phyloP scores from a whole-genome alignment of 2,329 filamentous ascomycete genomes.

The Golovinomyces cichoracearum region DNA sequence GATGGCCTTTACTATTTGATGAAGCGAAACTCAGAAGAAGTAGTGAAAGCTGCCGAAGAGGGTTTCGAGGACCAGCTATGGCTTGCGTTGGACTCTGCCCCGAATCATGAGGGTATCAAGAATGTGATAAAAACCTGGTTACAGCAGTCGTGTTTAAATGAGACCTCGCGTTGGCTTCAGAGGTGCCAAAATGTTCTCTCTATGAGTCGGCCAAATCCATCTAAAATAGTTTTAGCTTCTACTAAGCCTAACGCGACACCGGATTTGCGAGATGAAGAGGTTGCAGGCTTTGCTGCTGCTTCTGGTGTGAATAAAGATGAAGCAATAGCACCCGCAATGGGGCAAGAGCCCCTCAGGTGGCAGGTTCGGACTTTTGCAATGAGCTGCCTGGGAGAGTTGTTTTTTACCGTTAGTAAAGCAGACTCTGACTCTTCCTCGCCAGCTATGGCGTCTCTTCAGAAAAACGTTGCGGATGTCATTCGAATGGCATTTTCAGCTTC shows the following conservation, averaged over 20 bases:
- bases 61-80: conserved; percentile 79
- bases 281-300: conserved; percentile 74
- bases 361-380: conserved; percentile 89
- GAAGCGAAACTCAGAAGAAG: conserved; percentile 68
- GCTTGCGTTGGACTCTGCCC: conserved; percentile 57
- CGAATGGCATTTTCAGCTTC: conserved; percentile 94
- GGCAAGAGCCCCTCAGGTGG: conserved; percentile 80
- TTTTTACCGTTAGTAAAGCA: conserved; percentile 53
- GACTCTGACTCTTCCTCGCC: conserved; percentile 56
- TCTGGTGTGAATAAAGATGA: conserved; percentile 31
- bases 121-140: conserved; percentile 86
- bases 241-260: conserved; percentile 28
- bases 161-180: conserved; percentile 67
- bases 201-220: conserved; percentile 48
- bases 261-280: conserved; percentile 89
- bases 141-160: conserved; percentile 56
- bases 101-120: conserved; percentile 52
- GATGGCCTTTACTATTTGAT: conserved; percentile 84
- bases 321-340: conserved; percentile 23
- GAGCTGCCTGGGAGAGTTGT: conserved; percentile 61
- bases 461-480: conserved; percentile 70
- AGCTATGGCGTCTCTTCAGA: conserved; percentile 55
- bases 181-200: conserved; percentile 72
- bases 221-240: conserved; percentile 22
- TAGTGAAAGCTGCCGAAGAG: conserved; percentile 46